phyloP scores from a whole-genome alignment of 108 stramenopile species.

The Fistulifera pelliculosa region DNA sequence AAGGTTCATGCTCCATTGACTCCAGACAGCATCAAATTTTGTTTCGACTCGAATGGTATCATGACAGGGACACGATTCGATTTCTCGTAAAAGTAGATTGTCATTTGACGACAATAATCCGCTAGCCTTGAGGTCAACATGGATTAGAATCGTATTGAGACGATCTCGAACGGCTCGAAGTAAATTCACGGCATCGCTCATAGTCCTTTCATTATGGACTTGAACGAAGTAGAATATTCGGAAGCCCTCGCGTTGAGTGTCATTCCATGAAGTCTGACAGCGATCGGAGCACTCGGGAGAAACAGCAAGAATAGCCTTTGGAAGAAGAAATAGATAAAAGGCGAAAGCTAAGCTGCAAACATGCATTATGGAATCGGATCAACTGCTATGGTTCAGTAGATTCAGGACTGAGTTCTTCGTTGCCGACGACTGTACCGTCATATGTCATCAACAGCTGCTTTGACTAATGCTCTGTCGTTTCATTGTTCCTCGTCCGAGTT shows the following conservation, averaged over 20 bases:
- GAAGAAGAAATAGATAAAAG: too few species aligned
- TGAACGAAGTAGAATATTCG: constrained; percentile 67
- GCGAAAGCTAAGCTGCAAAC: too few species aligned
- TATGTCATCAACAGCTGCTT: too few species aligned
- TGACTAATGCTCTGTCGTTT: too few species aligned
- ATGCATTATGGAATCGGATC: too few species aligned
- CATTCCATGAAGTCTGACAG: too few species aligned
- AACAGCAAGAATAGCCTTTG: too few species aligned
- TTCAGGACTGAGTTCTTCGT: too few species aligned
- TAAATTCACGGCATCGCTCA: constrained; percentile 52
- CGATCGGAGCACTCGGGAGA: too few species aligned
- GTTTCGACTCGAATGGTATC: constrained; percentile 27
- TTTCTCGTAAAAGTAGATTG: constrained; percentile 27
- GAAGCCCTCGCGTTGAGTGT: constrained; percentile 8
- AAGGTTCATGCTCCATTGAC: constrained; percentile 81
- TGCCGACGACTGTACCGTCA: too few species aligned
- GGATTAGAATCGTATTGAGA: constrained; percentile 58
- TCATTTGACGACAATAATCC: neutral
- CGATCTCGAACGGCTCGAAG: constrained; percentile 63
- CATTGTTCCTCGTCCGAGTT: too few species aligned
- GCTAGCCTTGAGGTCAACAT: constrained; percentile 56
- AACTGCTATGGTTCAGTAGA: too few species aligned
- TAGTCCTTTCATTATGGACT: constrained; percentile 73
- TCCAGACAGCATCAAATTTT: constrained; percentile 47
- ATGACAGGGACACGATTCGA: constrained; percentile 43